Evolutionary conservation across 2,329 filamentous ascomycete species (phyloP).

Genomic region (Cadophora sp.): DNA sequence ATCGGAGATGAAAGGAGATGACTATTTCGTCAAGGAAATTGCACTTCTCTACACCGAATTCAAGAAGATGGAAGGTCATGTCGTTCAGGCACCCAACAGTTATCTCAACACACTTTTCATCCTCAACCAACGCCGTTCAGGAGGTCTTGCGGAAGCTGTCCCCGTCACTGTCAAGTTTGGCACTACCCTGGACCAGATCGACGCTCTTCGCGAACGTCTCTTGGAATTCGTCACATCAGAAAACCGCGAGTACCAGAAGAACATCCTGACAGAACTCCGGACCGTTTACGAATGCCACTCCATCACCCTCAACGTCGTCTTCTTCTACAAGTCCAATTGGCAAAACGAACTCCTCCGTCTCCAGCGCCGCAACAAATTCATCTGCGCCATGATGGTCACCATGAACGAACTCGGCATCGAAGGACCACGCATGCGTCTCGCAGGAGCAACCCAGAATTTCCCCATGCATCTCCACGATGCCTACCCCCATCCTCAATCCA

Average conservation of each 20-base stretch:
- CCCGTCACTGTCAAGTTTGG: slow-evolving; percentile 88
- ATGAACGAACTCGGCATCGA: slow-evolving; percentile 57
- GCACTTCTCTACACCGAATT: slow-evolving; percentile 94
- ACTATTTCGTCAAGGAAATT: slow-evolving; percentile 96
- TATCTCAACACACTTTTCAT: slow-evolving; percentile 94
- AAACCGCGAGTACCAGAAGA: slow-evolving; percentile 87
- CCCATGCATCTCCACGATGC: slow-evolving; percentile 43
- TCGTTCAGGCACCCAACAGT: slow-evolving; percentile 95
- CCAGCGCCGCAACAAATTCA: slow-evolving; percentile 91
- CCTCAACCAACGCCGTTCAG: slow-evolving; percentile 90
- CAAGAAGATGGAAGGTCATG: slow-evolving; percentile 97
- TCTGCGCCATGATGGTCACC: slow-evolving; percentile 86
- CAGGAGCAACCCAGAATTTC: slow-evolving; percentile 41
- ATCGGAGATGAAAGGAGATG: slow-evolving; percentile 78
- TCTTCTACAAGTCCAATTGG: slow-evolving; percentile 98
- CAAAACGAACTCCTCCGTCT: slow-evolving; percentile 93
- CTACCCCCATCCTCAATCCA: slow-evolving; percentile 33
- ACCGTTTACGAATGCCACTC: slow-evolving; percentile 83
- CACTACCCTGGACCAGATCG: slow-evolving; percentile 82
- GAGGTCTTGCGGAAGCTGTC: slow-evolving; percentile 85
- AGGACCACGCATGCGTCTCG: slow-evolving; percentile 45
- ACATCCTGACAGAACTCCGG: slow-evolving; percentile 85
- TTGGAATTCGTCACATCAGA: slow-evolving; percentile 83
- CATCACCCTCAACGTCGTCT: slow-evolving; percentile 88
- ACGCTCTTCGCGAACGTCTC: slow-evolving; percentile 79